Evolutionary conservation across 805 yeast species (phyloP), one percentile per base, ranked within the genome.

Genomic region (Teunomyces aglyptinius): DNA sequence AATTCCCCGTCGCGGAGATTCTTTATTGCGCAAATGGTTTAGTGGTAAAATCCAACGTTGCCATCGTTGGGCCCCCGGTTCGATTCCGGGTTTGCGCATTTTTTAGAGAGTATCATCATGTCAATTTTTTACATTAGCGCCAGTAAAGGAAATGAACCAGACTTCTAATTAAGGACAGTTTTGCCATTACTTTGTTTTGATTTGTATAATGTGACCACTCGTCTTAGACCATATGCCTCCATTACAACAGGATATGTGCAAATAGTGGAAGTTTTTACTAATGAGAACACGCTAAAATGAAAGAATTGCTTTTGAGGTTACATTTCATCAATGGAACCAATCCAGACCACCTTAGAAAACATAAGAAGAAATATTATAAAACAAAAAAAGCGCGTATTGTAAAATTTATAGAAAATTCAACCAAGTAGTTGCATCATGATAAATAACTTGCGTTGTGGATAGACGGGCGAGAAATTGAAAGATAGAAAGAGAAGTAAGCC

Each of bases 61-160:
- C 33, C 33, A 29, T 29, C 33, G 33, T 29, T 29, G 33, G 33
- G 33, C 33, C 33, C 33, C 33, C 33, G 33, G 33, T 29, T 29
- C 33, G 32, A 28, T 28, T 28, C 32, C 32, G 32, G 32, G 32
- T 28, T 28, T 28, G 32, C 32, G 32, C 32, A 28, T 12, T 28
- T 28, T 28, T 28, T 28, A 5, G 7, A 12, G 10, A 10, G 13
- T 8, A 28, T 11, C 6, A 12, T 12, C 15, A n/a, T 28, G 15
- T 12, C 32, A n/a, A 28, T 3, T 13, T 28, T 28, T 12, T 20
- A 20, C 24, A 2, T 20, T 20, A 6, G 6, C 24, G 24, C 24
- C 7, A 20, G 24, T 20, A 4, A 6, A 6, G 24, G 24, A 20
- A 20, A 20, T 20, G 24, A 6, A 20, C 24, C 24, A 5, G 24